These are phyloP conservation scores for Stachybotrys elegans DNA, from an alignment of 2,329 filamentous ascomycete species.

Conservation along the genomic window DNA sequence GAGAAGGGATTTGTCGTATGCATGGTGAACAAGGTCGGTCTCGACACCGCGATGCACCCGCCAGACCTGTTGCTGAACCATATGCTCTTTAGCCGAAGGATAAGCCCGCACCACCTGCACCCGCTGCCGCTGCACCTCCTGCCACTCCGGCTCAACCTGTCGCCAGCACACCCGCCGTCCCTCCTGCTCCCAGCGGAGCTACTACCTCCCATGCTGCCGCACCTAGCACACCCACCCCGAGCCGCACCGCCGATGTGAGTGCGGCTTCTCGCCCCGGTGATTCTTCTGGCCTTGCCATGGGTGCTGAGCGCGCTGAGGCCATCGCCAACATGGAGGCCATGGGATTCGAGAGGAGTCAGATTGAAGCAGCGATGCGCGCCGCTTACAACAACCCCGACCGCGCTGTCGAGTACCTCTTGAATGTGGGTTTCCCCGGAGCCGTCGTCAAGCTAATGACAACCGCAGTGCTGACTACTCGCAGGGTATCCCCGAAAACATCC, in stretches of 20 bases:
- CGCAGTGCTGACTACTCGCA: slow-evolving; percentile 25
- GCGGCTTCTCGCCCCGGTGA: slow-evolving; percentile 41
- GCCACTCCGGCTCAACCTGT: slow-evolving; percentile 51
- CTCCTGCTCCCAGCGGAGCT: slow-evolving; percentile 33
- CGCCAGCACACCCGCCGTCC: slow-evolving; percentile 57
- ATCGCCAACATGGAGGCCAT: slow-evolving; percentile 94
- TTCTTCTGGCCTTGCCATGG: slow-evolving; percentile 80
- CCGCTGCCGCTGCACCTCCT: slow-evolving; percentile 49
- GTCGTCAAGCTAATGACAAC: background rate
- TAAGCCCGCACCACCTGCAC: slow-evolving; percentile 55
- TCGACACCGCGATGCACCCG: too few relatives aligned
- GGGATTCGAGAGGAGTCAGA: slow-evolving; percentile 86
- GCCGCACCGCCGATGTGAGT: slow-evolving; percentile 31
- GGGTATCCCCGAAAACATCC: slow-evolving; percentile 86
- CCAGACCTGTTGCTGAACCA: background rate
- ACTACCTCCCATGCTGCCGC: slow-evolving; percentile 43
- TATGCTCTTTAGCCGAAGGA: slow-evolving; percentile 38
- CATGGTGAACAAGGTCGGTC: slow-evolving; percentile 90
- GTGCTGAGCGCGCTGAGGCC: slow-evolving; percentile 73
- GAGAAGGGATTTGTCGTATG: slow-evolving; percentile 99
- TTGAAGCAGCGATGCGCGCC: slow-evolving; percentile 90
- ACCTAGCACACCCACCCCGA: slow-evolving; percentile 51
- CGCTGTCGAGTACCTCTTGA: slow-evolving; percentile 93
- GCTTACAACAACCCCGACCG: slow-evolving; percentile 97
- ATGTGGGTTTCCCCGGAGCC: slow-evolving; percentile 47